Conservation (phyloP, 2,329 filamentous ascomycete genomes). For the Tolypocladium tropicale region DNA sequence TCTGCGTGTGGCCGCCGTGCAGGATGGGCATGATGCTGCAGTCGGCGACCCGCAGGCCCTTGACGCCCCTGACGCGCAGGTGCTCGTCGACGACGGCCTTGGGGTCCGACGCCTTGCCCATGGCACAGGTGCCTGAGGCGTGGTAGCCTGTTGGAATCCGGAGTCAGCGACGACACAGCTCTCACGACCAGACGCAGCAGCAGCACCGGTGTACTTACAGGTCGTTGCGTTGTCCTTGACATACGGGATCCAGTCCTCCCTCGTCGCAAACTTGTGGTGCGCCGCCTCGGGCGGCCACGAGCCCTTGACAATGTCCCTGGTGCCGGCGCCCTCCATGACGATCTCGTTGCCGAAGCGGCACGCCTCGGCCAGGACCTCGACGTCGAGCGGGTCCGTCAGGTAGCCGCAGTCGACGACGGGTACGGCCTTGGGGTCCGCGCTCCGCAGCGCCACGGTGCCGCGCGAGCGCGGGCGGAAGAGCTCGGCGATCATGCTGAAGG, state of each 20-base stretch:
- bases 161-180: not conserved
- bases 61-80: conserved; percentile 37
- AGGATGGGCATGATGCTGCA: conserved; percentile 37
- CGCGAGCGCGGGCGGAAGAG: conserved; percentile 47
- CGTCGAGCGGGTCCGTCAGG: conserved; percentile 44
- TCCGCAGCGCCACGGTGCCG: conserved; percentile 41
- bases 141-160: conserved; percentile 39
- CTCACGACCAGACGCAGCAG: not conserved
- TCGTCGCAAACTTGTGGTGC: conserved; percentile 41
- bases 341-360: conserved; percentile 51
- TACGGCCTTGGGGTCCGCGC: conserved; percentile 35
- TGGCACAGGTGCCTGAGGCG: conserved; percentile 44
- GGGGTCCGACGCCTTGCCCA: conserved; percentile 30
- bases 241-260: conserved; percentile 48
- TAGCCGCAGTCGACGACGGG: conserved; percentile 50
- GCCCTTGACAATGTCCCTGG: conserved; percentile 48
- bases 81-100: conserved; percentile 35
- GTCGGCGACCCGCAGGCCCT: conserved; percentile 39
- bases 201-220: conserved; percentile 30
- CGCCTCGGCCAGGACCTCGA: conserved; percentile 48
- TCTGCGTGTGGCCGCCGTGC: conserved; percentile 33
- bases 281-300: conserved; percentile 42
- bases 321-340: conserved; percentile 44
- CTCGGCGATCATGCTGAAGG: conserved; percentile 48
- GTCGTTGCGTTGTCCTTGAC: conserved; percentile 51